Conservation (phyloP, 2,329 filamentous ascomycete species). For the Hypoxylon rubiginosum region DNA sequence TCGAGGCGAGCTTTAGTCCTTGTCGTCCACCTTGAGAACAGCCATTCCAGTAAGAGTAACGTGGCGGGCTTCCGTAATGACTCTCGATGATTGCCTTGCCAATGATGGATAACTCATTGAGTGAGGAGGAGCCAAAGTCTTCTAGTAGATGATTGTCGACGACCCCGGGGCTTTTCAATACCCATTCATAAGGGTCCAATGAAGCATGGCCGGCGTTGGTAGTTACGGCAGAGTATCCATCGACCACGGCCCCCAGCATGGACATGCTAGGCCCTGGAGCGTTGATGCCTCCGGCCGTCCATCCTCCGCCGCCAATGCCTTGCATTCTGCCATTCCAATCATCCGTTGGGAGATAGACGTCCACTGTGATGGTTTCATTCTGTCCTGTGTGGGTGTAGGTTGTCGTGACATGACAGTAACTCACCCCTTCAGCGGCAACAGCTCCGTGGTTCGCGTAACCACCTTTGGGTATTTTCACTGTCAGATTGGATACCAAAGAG, state of each 20-base stretch:
- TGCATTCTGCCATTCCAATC: conserved; percentile 52
- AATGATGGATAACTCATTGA: conserved; percentile 52
- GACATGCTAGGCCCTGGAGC: conserved; percentile 10
- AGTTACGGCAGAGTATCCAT: conserved; percentile 42
- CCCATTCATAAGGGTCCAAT: conserved; percentile 27
- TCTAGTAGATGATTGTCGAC: conserved; percentile 45
- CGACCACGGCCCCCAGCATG: conserved; percentile 31
- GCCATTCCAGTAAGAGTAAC: conserved; percentile 65
- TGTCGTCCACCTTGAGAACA: conserved; percentile 64
- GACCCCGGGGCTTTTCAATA: conserved; percentile 38
- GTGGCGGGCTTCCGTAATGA: conserved; percentile 53
- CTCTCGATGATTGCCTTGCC: conserved; percentile 59
- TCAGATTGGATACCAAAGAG: conserved; percentile 24
- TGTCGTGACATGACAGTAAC: conserved; percentile 32
- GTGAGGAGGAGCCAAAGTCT: conserved; percentile 46
- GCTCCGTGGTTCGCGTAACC: conserved; percentile 25
- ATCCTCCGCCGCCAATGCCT: conserved; percentile 52
- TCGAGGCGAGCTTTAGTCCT: conserved; percentile 64
- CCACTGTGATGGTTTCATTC: conserved; percentile 23
- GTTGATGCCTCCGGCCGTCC: conserved; percentile 41
- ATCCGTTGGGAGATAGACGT: conserved; percentile 22
- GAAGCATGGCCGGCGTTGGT: conserved; percentile 43
- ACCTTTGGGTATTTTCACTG: conserved; percentile 16
- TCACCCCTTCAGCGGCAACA: conserved; percentile 17
- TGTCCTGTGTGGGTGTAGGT: conserved; percentile 27